phyloP scores from a whole-genome alignment of 371 early-diverging fungal genomes.

The Phascolomyces articulosus region DNA sequence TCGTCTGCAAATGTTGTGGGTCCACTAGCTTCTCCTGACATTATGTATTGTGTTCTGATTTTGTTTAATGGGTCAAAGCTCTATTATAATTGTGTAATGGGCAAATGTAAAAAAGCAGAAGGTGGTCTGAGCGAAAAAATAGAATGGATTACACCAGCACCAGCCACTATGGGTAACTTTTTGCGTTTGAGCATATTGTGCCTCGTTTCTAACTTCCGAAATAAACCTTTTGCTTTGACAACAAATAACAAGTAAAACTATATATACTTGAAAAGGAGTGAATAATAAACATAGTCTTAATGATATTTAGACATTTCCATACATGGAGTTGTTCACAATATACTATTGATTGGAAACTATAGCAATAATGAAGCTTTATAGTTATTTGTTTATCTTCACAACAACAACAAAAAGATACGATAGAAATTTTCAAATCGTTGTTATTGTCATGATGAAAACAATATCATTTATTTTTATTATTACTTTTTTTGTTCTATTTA shows the following conservation, averaged over 20 bases:
- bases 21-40: slow-evolving; percentile 44
- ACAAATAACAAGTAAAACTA: too few relatives aligned
- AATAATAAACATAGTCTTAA: too few relatives aligned
- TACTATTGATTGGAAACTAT: not conserved
- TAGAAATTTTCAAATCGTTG: too few relatives aligned
- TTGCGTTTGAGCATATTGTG: not conserved
- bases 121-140: not conserved
- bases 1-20: slow-evolving; percentile 71
- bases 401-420: not conserved
- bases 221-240: too few relatives aligned
- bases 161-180: not conserved
- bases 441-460: too few relatives aligned
- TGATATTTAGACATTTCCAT: too few relatives aligned
- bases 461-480: too few relatives aligned
- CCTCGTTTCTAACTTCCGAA: not conserved
- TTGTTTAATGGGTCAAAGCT: too few relatives aligned
- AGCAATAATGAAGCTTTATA: too few relatives aligned
- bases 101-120: not conserved
- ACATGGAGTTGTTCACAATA: too few relatives aligned
- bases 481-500: not conserved
- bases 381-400: too few relatives aligned
- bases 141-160: not conserved
- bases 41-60: not conserved
- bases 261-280: too few relatives aligned
- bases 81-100: not conserved